phyloP scores from a whole-genome alignment of 176 grass and related monocot genomes.

The Oryza brachyantha region DNA sequence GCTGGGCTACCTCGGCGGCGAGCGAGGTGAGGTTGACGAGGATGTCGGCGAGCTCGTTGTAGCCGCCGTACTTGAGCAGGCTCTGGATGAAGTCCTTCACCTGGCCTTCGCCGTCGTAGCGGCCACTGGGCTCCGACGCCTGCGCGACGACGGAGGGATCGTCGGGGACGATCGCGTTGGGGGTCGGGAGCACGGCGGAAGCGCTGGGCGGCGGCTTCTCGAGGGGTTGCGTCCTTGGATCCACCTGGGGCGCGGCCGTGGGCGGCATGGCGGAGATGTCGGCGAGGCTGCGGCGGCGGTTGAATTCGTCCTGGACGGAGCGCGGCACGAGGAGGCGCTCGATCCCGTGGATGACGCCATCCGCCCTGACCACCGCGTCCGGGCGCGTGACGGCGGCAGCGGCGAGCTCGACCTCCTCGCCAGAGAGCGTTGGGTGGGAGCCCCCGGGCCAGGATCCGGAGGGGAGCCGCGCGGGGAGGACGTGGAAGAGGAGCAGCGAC shows the following conservation, averaged over 20 bases:
- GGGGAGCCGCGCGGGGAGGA: slow-evolving; percentile 51
- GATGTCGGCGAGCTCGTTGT: slow-evolving; percentile 91
- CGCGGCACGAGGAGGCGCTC: slow-evolving; percentile 73
- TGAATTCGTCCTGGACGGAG: slow-evolving; percentile 89
- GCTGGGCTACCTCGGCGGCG: slow-evolving; percentile 76
- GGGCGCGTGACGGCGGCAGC: slow-evolving; percentile 50
- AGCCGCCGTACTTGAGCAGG: slow-evolving; percentile 74
- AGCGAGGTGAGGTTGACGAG: slow-evolving; percentile 92
- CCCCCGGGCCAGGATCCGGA: background rate
- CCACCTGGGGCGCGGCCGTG: slow-evolving; percentile 72
- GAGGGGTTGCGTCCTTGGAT: slow-evolving; percentile 74
- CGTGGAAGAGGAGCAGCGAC: slow-evolving; percentile 68
- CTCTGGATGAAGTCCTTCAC: slow-evolving; percentile 96
- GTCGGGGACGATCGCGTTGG: slow-evolving; percentile 60
- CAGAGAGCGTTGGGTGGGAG: slow-evolving; percentile 48
- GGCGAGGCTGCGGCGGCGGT: slow-evolving; percentile 75
- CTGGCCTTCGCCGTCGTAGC: slow-evolving; percentile 73
- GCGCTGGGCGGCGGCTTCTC: slow-evolving; percentile 57
- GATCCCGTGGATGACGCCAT: slow-evolving; percentile 88
- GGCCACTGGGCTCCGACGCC: slow-evolving; percentile 37
- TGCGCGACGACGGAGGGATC: slow-evolving; percentile 55
- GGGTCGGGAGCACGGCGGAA: slow-evolving; percentile 58
- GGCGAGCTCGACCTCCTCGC: slow-evolving; percentile 56
- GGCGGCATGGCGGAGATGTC: slow-evolving; percentile 76
- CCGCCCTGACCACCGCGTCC: slow-evolving; percentile 49